phyloP scores from a whole-genome alignment of 331 rosid species.

The Pyracantha coccinea region DNA sequence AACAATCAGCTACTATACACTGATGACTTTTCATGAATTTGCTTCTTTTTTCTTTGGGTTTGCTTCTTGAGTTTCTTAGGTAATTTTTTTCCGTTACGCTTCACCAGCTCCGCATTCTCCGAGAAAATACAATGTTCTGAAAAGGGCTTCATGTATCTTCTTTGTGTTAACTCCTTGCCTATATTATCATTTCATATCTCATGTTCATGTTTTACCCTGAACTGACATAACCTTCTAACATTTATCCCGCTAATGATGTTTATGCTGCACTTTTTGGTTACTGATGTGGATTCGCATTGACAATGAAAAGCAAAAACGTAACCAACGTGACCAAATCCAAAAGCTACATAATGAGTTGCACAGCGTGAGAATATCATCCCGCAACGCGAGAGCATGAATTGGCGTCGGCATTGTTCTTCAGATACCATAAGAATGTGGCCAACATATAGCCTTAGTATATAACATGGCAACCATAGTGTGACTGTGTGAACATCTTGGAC shows the following conservation, averaged over 20 bases:
- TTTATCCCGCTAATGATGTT: not conserved
- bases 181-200: not conserved
- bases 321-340: not conserved
- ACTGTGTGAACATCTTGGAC: not conserved
- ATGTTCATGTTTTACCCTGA: not conserved
- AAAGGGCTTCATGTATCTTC: not conserved
- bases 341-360: not conserved
- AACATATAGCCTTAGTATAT: not conserved
- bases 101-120: not conserved
- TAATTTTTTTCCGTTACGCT: not conserved
- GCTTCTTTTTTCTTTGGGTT: not conserved
- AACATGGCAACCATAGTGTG: not conserved
- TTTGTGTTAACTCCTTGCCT: not conserved
- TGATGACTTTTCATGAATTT: not conserved
- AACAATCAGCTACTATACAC: not conserved
- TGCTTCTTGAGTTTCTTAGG: not conserved
- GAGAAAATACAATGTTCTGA: not conserved
- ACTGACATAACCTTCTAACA: not conserved
- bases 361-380: not conserved
- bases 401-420: not conserved
- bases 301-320: not conserved
- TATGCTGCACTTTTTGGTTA: not conserved
- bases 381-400: not conserved
- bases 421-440: not conserved
- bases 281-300: not conserved